A percentile compares a stretch with the other conserved stretches of the same genome.
phyloP scores from a whole-genome alignment of 1,284 basidiomycete species.

The Boletus calvinii region DNA sequence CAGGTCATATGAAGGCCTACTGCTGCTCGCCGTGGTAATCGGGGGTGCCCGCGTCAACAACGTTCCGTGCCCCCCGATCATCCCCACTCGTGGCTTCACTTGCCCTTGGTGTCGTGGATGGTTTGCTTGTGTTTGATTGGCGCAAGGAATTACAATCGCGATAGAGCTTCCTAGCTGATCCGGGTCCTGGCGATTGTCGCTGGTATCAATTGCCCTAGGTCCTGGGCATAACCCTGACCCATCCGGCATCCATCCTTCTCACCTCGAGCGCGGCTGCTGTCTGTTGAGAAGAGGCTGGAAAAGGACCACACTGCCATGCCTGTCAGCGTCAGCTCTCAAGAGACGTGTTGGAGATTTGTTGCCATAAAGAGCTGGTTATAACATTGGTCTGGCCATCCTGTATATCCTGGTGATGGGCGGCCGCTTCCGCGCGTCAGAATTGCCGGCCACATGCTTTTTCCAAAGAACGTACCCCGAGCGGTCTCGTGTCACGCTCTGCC shows the following conservation, averaged over 20 bases:
- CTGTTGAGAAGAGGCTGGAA: conserved; percentile 2
- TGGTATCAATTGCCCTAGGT: conserved; percentile 21
- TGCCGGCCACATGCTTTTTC: conserved; percentile 1
- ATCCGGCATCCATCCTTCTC: conserved; percentile 2
- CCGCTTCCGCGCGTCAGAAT: conserved; percentile 19
- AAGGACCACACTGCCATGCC: conserved; percentile 3
- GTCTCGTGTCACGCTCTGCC: conserved; percentile 13
- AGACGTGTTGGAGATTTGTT: conserved; percentile 10
- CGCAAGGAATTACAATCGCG: conserved; percentile 11
- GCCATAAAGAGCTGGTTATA: conserved; percentile 5
- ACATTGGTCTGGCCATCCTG: conserved; percentile 20
- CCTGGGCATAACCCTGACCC: conserved; percentile 24
- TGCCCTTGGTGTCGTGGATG: background rate
- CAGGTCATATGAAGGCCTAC: conserved; percentile 27
- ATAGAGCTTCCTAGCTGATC: conserved; percentile 28
- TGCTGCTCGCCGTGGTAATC: conserved; percentile 25
- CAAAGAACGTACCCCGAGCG: background rate
- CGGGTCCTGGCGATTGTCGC: conserved; percentile 32
- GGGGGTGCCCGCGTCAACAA: conserved; percentile 16
- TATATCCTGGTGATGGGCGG: conserved; percentile 14
- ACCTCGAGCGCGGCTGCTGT: conserved; percentile 2
- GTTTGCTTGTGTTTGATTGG: conserved; percentile 19
- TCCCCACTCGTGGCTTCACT: conserved; percentile 1
- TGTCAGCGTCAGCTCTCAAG: conserved; percentile 2
- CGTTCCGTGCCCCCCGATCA: conserved; percentile 20